A percentile compares a stretch with the other conserved stretches of the same genome.
phyloP scores from a whole-genome alignment of 345 rosid genomes.

The Sisymbrium irio region DNA sequence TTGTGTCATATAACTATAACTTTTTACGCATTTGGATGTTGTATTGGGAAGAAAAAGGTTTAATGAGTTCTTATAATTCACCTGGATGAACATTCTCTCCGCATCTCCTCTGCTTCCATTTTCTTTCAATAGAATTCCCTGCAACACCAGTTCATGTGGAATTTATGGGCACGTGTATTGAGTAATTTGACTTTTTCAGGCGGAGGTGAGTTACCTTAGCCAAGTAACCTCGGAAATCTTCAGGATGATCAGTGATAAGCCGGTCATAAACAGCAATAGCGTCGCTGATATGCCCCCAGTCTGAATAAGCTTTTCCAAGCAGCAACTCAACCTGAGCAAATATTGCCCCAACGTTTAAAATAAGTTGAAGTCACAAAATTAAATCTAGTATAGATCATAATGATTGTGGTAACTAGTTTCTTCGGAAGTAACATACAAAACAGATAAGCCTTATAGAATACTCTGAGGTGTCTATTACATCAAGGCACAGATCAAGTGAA shows the following conservation, averaged over 20 bases:
- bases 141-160: conserved; percentile 22
- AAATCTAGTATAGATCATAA: background rate
- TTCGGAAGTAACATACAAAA: background rate
- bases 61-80: conserved; percentile 35
- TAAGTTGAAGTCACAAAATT: background rate
- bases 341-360: background rate
- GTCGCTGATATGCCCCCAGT: conserved; percentile 88
- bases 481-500: background rate
- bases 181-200: background rate
- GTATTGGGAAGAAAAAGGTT: background rate
- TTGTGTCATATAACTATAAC: background rate
- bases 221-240: conserved; percentile 89
- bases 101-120: conserved; percentile 83
- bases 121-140: conserved; percentile 91
- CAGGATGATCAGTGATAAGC: conserved; percentile 71
- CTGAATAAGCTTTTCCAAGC: conserved; percentile 95
- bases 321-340: conserved; percentile 69
- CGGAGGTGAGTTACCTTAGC: conserved; percentile 59
- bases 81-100: conserved; percentile 99
- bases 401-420: background rate
- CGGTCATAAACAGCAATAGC: conserved; percentile 81
- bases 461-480: background rate
- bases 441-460: background rate
- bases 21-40: background rate
- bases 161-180: background rate